phyloP scores from a whole-genome alignment of 2,329 filamentous ascomycete genomes.

The Diaporthe eres region DNA sequence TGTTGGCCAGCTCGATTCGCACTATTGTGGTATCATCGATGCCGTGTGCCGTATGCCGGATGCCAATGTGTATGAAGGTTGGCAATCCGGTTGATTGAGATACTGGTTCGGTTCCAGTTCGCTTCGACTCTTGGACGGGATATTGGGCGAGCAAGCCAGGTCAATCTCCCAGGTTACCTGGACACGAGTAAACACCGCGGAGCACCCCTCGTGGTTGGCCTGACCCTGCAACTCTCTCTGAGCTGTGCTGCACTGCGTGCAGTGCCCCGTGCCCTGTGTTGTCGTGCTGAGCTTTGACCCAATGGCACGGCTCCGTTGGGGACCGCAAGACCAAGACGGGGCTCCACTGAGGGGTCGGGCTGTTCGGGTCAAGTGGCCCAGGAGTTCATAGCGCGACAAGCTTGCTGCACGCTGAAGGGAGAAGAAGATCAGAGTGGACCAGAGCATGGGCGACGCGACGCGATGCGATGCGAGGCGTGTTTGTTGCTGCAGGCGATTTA shows the following conservation, averaged over 20 bases:
- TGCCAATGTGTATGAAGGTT: neutral
- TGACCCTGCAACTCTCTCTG: constrained; percentile 11
- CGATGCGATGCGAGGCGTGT: constrained; percentile 3
- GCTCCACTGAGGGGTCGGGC: constrained; percentile 34
- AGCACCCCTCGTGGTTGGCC: constrained; percentile 1
- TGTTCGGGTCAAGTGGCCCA: constrained; percentile 31
- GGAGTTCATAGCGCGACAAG: constrained; percentile 24
- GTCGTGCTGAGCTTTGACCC: constrained; percentile 32
- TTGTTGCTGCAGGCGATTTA: constrained; percentile 5
- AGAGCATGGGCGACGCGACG: constrained; percentile 13
- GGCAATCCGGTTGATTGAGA: neutral
- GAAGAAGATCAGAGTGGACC: neutral
- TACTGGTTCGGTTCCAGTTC: constrained; percentile 3
- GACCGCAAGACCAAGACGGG: neutral
- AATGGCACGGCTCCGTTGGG: constrained; percentile 20
- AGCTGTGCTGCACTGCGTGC: constrained; percentile 18
- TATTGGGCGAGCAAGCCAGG: neutral
- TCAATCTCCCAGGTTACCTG: constrained; percentile 29
- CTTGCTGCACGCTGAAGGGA: constrained; percentile 26
- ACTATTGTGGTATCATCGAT: neutral
- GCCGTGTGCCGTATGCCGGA: neutral
- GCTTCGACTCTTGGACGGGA: constrained; percentile 27
- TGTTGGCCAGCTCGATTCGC: neutral
- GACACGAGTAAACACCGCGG: constrained; percentile 32
- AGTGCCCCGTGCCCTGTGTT: constrained; percentile 9